Conservation (phyloP, 192 early-diverging fungal species). For the Coemansia sp. region DNA sequence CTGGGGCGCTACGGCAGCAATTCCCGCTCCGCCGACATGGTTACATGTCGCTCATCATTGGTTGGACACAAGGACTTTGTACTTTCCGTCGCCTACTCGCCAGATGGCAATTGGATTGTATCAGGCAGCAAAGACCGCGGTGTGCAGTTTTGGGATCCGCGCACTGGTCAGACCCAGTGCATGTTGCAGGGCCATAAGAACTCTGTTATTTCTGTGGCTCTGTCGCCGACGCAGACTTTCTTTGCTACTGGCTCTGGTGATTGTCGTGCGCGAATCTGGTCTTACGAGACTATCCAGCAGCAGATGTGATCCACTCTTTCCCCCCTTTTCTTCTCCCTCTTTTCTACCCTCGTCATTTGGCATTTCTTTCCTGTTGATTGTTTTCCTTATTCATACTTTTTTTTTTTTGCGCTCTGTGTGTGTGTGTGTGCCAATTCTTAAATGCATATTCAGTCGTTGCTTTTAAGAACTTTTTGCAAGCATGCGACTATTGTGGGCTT, state of each 20-base stretch:
- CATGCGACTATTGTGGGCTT: neutral
- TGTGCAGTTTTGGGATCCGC: constrained; percentile 93
- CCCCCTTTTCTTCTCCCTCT: constrained; percentile 2
- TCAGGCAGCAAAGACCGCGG: constrained; percentile 89
- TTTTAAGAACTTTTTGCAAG: neutral
- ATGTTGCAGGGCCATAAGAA: constrained; percentile 95
- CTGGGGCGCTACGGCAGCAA: constrained; percentile 54
- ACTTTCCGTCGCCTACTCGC: constrained; percentile 84
- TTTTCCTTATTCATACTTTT: constrained; percentile 7
- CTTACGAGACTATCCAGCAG: constrained; percentile 56
- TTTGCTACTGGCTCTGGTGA: constrained; percentile 98
- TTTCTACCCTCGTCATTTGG: neutral
- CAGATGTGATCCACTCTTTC: constrained; percentile 12
- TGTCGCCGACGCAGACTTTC: constrained; percentile 74
- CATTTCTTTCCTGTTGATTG: neutral
- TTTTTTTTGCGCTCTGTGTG: neutral
- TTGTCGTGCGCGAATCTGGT: constrained; percentile 89
- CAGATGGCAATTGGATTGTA: constrained; percentile 86
- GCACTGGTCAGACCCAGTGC: constrained; percentile 67
- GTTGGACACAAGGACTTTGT: constrained; percentile 93
- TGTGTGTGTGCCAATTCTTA: neutral
- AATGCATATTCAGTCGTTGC: neutral
- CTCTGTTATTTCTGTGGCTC: constrained; percentile 92
- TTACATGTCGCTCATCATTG: constrained; percentile 42
- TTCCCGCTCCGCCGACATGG: constrained; percentile 27